A percentile compares a stretch with the other conserved stretches of the same genome.
Evolutionary conservation across 306 rosid species (phyloP).

Genomic region (Cyamopsis tetragonoloba): DNA sequence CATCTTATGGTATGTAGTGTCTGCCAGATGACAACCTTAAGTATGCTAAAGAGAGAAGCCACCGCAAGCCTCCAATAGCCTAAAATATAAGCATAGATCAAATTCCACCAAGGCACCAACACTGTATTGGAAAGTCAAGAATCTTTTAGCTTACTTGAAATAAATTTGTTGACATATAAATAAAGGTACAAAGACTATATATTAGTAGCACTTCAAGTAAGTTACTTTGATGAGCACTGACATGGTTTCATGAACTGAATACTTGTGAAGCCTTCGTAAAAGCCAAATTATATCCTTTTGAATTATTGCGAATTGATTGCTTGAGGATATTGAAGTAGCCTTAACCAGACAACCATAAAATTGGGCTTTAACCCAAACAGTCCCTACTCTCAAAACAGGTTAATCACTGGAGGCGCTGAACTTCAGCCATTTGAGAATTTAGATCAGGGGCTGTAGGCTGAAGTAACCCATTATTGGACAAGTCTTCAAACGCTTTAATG

Average conservation of each 20-base stretch:
- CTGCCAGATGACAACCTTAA: neutral
- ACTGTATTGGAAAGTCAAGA: slow-evolving; percentile 30
- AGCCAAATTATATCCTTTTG: neutral
- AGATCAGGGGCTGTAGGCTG: slow-evolving; percentile 57
- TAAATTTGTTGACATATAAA: neutral
- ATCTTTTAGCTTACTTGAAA: slow-evolving; percentile 20
- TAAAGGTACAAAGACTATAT: neutral
- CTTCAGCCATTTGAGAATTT: slow-evolving; percentile 44
- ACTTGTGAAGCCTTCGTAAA: neutral
- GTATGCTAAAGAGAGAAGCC: slow-evolving; percentile 4
- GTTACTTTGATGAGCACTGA: slow-evolving; percentile 13
- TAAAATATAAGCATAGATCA: neutral
- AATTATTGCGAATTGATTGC: neutral
- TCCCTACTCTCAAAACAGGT: slow-evolving; percentile 1
- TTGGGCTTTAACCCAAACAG: slow-evolving; percentile 10
- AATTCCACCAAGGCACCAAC: slow-evolving; percentile 8
- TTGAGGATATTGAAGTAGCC: slow-evolving; percentile 16
- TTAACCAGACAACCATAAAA: neutral
- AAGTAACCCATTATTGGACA: slow-evolving; percentile 58
- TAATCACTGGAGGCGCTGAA: slow-evolving; percentile 41
- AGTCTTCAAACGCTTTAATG: slow-evolving; percentile 56
- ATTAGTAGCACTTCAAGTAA: neutral
- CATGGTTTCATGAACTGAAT: slow-evolving; percentile 1
- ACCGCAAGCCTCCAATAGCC: neutral
- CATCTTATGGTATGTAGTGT: neutral